These are phyloP conservation scores for Chaetomiaceae sp. DNA, from an alignment of 2,329 filamentous ascomycete species.

Conservation along the genomic window DNA sequence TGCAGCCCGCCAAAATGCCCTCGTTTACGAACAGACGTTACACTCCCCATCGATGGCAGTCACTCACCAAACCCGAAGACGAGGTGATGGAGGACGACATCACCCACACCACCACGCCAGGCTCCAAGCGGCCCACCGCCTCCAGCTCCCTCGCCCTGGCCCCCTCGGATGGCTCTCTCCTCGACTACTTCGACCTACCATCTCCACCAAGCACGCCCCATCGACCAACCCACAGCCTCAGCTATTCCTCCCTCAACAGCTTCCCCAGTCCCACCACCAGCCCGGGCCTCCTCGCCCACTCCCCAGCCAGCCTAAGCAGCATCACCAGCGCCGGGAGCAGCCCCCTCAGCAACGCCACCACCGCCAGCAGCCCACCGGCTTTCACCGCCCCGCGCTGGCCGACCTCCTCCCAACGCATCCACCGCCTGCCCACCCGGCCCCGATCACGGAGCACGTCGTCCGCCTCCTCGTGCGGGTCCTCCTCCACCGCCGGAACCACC, in stretches of 20 bases:
- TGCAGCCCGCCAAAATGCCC: slow-evolving; percentile 7
- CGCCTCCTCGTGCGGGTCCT: neutral
- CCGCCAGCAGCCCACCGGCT: neutral
- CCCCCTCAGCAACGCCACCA: neutral
- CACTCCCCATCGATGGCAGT: slow-evolving; percentile 9
- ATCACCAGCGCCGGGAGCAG: neutral
- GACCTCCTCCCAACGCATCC: slow-evolving; percentile 10
- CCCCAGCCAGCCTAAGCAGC: neutral
- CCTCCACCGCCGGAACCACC: neutral
- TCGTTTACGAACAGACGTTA: slow-evolving; percentile 14
- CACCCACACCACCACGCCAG: neutral
- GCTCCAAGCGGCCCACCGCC: neutral
- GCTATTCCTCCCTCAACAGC: slow-evolving; percentile 14
- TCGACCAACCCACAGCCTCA: slow-evolving; percentile 7
- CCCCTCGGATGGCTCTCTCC: slow-evolving; percentile 17
- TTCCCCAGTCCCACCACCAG: slow-evolving; percentile 5
- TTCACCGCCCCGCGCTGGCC: slow-evolving; percentile 11
- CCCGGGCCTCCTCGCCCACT: neutral
- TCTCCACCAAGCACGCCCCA: slow-evolving; percentile 21
- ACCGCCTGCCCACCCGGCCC: slow-evolving; percentile 8
- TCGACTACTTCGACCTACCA: slow-evolving; percentile 22
- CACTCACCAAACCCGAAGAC: slow-evolving; percentile 1
- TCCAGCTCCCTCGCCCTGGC: slow-evolving; percentile 2
- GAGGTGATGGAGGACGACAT: slow-evolving; percentile 18
- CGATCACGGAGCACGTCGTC: slow-evolving; percentile 10